These are phyloP conservation scores for Paxillus involutus DNA, from an alignment of 768 basidiomycete genomes.

Conservation along the genomic window DNA sequence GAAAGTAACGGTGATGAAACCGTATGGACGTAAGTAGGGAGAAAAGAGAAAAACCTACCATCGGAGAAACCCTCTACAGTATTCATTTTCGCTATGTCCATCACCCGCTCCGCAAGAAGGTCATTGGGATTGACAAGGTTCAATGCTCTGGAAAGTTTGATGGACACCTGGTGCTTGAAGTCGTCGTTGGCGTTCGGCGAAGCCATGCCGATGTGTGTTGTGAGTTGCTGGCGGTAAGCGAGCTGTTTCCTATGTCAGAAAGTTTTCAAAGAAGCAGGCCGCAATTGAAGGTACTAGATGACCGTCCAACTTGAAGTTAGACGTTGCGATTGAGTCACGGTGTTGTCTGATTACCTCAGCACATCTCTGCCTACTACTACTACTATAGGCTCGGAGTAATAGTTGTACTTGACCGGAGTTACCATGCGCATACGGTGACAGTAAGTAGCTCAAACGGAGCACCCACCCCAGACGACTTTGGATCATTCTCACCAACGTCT, in stretches of 20 bases:
- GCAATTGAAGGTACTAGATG: too few species aligned
- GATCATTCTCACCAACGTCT: conserved; percentile 61
- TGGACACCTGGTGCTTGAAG: conserved; percentile 69
- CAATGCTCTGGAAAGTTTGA: conserved; percentile 77
- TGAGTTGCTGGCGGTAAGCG: not conserved
- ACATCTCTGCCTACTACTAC: too few species aligned
- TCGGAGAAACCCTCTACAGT: conserved; percentile 61
- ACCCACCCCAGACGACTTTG: conserved; percentile 67
- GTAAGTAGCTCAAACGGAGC: too few species aligned
- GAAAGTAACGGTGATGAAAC: not conserved
- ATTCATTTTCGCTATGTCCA: conserved; percentile 77
- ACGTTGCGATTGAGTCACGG: too few species aligned
- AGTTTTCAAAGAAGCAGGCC: too few species aligned
- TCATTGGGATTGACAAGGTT: conserved; percentile 85
- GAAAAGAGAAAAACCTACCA: conserved; percentile 42
- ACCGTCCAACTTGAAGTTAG: too few species aligned
- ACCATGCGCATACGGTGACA: too few species aligned
- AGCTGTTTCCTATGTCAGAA: too few species aligned
- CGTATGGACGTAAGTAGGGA: not conserved
- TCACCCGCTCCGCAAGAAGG: conserved; percentile 73
- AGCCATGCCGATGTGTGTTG: not conserved
- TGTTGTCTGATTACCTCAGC: too few species aligned
- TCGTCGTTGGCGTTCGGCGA: conserved; percentile 29
- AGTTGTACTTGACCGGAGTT: too few species aligned
- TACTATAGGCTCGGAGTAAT: too few species aligned